These are phyloP conservation scores for Mrakiaceae sp. DNA, from an alignment of 1,284 basidiomycete genomes.

Conservation along the genomic window DNA sequence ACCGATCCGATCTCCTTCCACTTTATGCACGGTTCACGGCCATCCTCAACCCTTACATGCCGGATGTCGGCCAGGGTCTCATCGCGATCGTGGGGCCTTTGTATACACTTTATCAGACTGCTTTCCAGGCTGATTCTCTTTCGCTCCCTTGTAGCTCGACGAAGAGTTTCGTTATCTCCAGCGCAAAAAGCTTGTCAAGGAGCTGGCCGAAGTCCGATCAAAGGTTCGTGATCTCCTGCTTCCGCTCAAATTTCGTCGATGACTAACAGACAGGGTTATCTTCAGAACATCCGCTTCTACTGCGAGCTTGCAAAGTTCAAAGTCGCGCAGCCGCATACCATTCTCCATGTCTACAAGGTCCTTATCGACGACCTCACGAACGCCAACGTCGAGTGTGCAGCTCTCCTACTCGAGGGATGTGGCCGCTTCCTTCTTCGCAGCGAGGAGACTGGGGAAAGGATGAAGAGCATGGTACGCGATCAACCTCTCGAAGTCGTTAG, in stretches of 20 bases:
- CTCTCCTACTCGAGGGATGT: constrained; percentile 83
- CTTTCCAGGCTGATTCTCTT: neutral
- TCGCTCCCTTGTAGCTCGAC: constrained; percentile 54
- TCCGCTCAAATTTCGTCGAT: neutral
- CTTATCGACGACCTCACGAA: constrained; percentile 91
- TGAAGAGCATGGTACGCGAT: constrained; percentile 35
- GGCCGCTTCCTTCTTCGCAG: constrained; percentile 82
- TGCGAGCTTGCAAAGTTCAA: constrained; percentile 91
- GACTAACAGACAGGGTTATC: too few relatives aligned
- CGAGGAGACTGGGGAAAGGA: constrained; percentile 76
- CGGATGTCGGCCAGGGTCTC: constrained; percentile 75
- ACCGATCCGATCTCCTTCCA: constrained; percentile 78
- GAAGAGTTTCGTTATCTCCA: constrained; percentile 97
- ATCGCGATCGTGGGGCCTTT: constrained; percentile 53
- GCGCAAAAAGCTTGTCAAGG: constrained; percentile 79
- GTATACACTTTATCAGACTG: neutral
- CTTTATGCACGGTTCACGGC: constrained; percentile 87
- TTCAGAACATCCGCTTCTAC: constrained; percentile 75
- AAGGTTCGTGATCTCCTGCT: constrained; percentile 46
- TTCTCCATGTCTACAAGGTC: constrained; percentile 92
- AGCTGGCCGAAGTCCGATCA: constrained; percentile 68
- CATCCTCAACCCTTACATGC: constrained; percentile 82
- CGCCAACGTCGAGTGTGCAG: constrained; percentile 86
- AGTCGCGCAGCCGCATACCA: constrained; percentile 82
- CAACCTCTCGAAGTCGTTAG: neutral